A percentile compares a stretch with the other conserved stretches of the same genome.
Evolutionary conservation across 805 yeast genomes (phyloP).

Genomic region (Spathaspora arborariae): DNA sequence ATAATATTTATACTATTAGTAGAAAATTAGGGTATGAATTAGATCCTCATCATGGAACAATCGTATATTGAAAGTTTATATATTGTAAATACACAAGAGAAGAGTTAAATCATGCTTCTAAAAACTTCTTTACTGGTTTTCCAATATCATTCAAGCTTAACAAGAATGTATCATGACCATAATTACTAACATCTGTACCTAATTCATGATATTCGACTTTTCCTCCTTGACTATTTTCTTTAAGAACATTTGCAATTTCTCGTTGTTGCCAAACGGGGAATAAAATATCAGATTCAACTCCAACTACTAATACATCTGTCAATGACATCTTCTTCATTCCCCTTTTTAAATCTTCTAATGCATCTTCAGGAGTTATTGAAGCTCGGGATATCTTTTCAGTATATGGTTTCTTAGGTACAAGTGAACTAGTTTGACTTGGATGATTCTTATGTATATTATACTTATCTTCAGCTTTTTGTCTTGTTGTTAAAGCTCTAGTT

Average conservation of each 20-base stretch:
- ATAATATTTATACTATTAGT: slow-evolving; percentile 41
- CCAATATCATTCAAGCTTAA: slow-evolving; percentile 79
- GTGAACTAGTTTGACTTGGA: not conserved
- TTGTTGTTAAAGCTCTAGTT: slow-evolving; percentile 36
- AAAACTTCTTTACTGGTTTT: slow-evolving; percentile 62
- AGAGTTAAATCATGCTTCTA: slow-evolving; percentile 19
- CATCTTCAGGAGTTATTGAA: slow-evolving; percentile 50
- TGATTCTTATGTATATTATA: slow-evolving; percentile 16
- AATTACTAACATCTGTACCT: slow-evolving; percentile 70
- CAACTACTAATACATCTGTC: slow-evolving; percentile 71
- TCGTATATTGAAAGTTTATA: slow-evolving; percentile 22
- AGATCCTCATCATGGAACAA: slow-evolving; percentile 51
- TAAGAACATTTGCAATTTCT: slow-evolving; percentile 66
- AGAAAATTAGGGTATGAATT: slow-evolving; percentile 62
- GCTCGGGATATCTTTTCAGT: slow-evolving; percentile 47
- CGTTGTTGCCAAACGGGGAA: slow-evolving; percentile 95
- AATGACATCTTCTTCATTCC: slow-evolving; percentile 65
- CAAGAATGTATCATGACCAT: slow-evolving; percentile 90
- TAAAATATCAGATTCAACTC: slow-evolving; percentile 88
- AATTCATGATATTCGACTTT: slow-evolving; percentile 64
- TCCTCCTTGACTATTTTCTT: slow-evolving; percentile 22
- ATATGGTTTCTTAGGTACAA: slow-evolving; percentile 49
- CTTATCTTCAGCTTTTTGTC: slow-evolving; percentile 33
- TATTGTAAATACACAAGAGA: not conserved
- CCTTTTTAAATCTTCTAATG: slow-evolving; percentile 53